Evolutionary conservation across 2,329 filamentous ascomycete genomes (phyloP).

Genomic region (Neopestalotiopsis rosae): DNA sequence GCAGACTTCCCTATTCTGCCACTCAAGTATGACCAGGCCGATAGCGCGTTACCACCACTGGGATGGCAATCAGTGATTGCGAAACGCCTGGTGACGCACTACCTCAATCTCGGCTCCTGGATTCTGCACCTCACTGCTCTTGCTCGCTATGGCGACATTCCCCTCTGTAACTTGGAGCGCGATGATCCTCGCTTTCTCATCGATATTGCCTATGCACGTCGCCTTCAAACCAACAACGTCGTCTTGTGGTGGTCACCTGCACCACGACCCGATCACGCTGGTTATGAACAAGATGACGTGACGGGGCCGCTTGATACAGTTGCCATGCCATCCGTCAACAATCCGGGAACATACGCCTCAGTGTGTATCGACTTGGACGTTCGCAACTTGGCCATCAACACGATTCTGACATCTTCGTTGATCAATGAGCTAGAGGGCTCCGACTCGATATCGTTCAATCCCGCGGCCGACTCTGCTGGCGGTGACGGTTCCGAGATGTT

Average conservation of each 20-base stretch:
- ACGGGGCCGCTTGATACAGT: slow-evolving; percentile 82
- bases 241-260: slow-evolving; percentile 96
- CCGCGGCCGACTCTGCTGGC: slow-evolving; percentile 66
- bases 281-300: slow-evolving; percentile 92
- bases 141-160: slow-evolving; percentile 90
- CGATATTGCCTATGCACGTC: slow-evolving; percentile 90
- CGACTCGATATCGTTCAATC: slow-evolving; percentile 86
- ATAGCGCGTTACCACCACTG: slow-evolving; percentile 86
- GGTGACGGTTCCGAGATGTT: slow-evolving; percentile 72
- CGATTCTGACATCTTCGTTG: slow-evolving; percentile 92
- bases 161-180: slow-evolving; percentile 91
- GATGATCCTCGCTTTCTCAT: slow-evolving; percentile 96
- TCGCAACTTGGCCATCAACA: slow-evolving; percentile 95
- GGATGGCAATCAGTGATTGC: slow-evolving; percentile 93
- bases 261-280: slow-evolving; percentile 90
- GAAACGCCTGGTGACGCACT: slow-evolving; percentile 84
- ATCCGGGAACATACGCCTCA: slow-evolving; percentile 90
- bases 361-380: slow-evolving; percentile 96
- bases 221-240: slow-evolving; percentile 88
- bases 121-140: slow-evolving; percentile 86
- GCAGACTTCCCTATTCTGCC: slow-evolving; percentile 84
- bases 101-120: slow-evolving; percentile 92
- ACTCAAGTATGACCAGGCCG: slow-evolving; percentile 80
- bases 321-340: slow-evolving; percentile 92
- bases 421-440: slow-evolving; percentile 95